Evolutionary conservation across 2,329 filamentous ascomycete genomes (phyloP), one percentile per base, ranked within the genome.

Genomic region (Coleophoma crateriformis): DNA sequence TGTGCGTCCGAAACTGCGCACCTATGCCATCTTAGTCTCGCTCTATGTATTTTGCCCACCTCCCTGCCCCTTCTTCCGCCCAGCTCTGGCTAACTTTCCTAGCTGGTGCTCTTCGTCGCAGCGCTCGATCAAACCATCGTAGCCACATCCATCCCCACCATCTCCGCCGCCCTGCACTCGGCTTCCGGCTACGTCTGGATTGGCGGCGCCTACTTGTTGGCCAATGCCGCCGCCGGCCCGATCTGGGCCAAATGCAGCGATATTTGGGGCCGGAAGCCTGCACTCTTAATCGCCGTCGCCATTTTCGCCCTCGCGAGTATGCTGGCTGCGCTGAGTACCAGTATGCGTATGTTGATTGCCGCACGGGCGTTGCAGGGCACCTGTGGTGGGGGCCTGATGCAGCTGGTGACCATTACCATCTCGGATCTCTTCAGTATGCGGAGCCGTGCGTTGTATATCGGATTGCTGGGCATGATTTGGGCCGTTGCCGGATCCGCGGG

Each of bases 221-320:
- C 65, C 68, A 50, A 67, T 76, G 42, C 84, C 81, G 1, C 67
- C 85, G 13, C 77, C 74, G 53, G 77, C 76, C 2, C 71, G 0
- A 60, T 56, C 13, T 90, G 87, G 87, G 85, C 83, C 4, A 79
- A 78, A 52, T 63, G 81, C 33, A 74, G 73, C 1, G 78, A 82
- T 53, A 80, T 82, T 33, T 82, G 73, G 72, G 78, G 78, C 3
- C 71, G 78, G 5, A 80, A 80, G 56, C 72, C 73, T 0, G 69
- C 81, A 22, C 55, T 82, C 4, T 60, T 81, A 1, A 58, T 69
- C 1, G 72, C 76, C 1, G 68, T 72, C 3, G 66, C 55, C 27
- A 64, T 79, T 3, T 82, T 82, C 62, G 76, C 78, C 58, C 54
- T 70, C 2, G 78, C 77, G 0, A 76, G 72, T 48, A 52, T 80